Evolutionary conservation across 2,329 filamentous ascomycete genomes (phyloP), one percentile per base, ranked within the genome.

Genomic region (Pyrenophora teres): DNA sequence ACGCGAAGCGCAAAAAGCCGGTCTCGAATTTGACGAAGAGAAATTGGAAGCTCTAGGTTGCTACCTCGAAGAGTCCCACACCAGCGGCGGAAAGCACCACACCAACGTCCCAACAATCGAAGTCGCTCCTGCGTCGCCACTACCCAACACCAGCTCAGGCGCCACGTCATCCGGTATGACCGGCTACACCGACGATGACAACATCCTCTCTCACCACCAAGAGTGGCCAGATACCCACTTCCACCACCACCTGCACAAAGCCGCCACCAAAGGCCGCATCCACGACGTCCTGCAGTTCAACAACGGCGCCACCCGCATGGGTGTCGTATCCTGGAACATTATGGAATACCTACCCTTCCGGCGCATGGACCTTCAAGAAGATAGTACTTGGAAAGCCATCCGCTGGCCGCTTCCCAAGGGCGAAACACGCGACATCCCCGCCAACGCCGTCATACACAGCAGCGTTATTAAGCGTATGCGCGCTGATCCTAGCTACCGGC

Each of bases 311-410:
- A 70, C 79, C 0, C 54, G 58, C 19, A 48, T 76, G 3, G 82
- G 85, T 0, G 87, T 90, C 0, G 60, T 87, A 0, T 81, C 80
- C 2, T 93, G 89, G 89, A 88, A 85, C 39, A 55, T 90, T 18
- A 90, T 93, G 89, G 90, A 93, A 65, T 92, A 88, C 68, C 77
- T 93, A 19, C 90, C 90, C 0, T 92, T 93, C 74, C 82, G 88
- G 1, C 80, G 90, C 19, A 92, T 94, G 87, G 90, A 93, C 61
- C 76, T 93, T 6, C 84, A 85, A 55, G 53, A 77, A 0, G 87
- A 92, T 56, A 88, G 88, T 0, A 84, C 83, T 0, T 94, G 90
- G 90, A 87, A 85, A 70, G 87, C 88, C 0, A 93, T 94, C 59
- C 80, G 85, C 7, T 93, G 89, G 88, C 90, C 90, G 0, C 75